phyloP scores from a whole-genome alignment of 345 rosid genomes.

The Eucalyptus cloeziana region DNA sequence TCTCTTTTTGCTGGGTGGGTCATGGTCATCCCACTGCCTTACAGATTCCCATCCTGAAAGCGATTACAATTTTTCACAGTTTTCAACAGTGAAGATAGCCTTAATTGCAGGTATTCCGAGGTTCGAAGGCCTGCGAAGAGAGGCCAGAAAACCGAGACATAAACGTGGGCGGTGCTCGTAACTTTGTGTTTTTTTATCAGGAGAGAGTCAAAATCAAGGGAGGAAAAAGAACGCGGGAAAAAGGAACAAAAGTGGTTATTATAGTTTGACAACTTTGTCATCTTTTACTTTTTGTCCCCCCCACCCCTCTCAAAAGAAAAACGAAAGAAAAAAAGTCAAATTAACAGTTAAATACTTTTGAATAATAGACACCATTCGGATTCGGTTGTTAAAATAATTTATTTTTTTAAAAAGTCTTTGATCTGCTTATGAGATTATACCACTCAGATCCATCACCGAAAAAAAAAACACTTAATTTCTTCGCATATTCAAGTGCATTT shows the following conservation, averaged over 20 bases:
- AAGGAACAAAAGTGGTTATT: constrained; percentile 10
- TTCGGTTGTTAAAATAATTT: neutral
- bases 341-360: neutral
- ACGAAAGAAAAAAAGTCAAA: neutral
- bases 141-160: neutral
- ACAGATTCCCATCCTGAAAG: neutral
- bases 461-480: neutral
- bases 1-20: neutral
- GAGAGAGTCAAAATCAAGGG: constrained; percentile 1
- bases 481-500: neutral
- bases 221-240: constrained; percentile 4
- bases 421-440: neutral
- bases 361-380: neutral
- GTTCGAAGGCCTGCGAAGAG: neutral
- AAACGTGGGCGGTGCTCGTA: neutral
- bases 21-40: neutral
- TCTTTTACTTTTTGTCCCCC: constrained; percentile 9
- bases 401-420: neutral
- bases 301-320: neutral
- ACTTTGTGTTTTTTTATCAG: neutral
- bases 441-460: neutral
- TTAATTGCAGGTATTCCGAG: neutral
- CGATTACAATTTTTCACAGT: neutral
- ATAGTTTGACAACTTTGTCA: constrained; percentile 9
- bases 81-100: neutral